Evolutionary conservation across 2,329 filamentous ascomycete genomes (phyloP), one percentile per base, ranked within the genome.

Genomic region (Penicillium janthinellum): DNA sequence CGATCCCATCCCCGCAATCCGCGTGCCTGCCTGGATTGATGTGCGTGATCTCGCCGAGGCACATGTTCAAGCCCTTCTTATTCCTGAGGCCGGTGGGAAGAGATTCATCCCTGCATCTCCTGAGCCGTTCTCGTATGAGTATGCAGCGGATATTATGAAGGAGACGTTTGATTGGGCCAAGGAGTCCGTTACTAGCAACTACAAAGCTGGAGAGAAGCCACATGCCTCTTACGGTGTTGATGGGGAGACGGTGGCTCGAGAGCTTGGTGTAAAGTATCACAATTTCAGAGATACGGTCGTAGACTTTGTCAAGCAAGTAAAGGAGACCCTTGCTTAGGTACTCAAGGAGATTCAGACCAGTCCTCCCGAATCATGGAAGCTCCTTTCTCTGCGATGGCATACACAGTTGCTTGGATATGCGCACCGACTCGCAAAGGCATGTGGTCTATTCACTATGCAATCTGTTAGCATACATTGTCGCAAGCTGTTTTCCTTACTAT

Each of bases 81-180:
- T 64, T 2, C 69, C 70, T 0, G 74, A 75, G 3, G 77, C 69
- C 2, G 56, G 64, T 37, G 64, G 64, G 0, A 66, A 78, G 62
- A 66, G 81, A 45, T 83, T 75, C 58, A 70, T 75, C 1, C 72
- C 76, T 15, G 74, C 75, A 0, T 73, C 78, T 0, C 74, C 78
- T 0, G 78, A 83, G 62, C 70, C 72, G 5, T 84, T 83, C 56
- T 79, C 79, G 0, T 83, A 83, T 62, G 77, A 72, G 0, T 57
- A 79, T 12, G 81, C 79, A 0, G 77, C 79, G 0, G 68, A 76
- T 11, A 77, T 83, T 34, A 78, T 83, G 31, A 64, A 63, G 0
- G 72, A 75, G 2, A 69, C 72, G 28, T 83, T 84, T 62, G 64
- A 70, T 0, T 76, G 75, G 71, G 70, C 76, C 0, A 71, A 66